These are phyloP conservation scores for Saccharomycopsis olivae DNA, from an alignment of 805 yeast species.

Conservation along the genomic window DNA sequence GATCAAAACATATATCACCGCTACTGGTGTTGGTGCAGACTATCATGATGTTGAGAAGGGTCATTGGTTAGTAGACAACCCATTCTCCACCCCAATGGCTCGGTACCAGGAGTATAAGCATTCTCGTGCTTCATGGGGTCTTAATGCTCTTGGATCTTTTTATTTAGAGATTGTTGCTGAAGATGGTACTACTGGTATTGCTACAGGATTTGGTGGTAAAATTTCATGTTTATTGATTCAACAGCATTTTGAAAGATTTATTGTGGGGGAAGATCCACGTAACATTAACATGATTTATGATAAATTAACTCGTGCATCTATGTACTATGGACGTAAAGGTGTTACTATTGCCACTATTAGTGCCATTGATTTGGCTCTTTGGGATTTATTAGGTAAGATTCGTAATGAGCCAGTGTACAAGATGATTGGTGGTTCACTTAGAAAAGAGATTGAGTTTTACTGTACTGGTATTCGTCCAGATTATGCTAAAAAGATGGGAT, in stretches of 20 bases:
- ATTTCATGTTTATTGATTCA: slow-evolving; percentile 38
- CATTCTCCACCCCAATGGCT: slow-evolving; percentile 40
- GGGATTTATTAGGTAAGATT: slow-evolving; percentile 41
- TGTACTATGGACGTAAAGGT: slow-evolving; percentile 44
- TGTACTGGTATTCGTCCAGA: slow-evolving; percentile 39
- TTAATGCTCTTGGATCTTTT: slow-evolving; percentile 40
- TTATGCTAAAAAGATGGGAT: slow-evolving; percentile 39
- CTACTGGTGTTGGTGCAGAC: slow-evolving; percentile 40
- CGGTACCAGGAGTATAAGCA: slow-evolving; percentile 34
- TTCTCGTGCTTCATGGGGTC: slow-evolving; percentile 39
- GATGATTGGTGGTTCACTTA: slow-evolving; percentile 41
- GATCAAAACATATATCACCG: slow-evolving; percentile 33
- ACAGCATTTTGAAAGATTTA: slow-evolving; percentile 36
- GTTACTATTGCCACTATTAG: slow-evolving; percentile 36
- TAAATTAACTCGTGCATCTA: slow-evolving; percentile 37
- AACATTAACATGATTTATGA: slow-evolving; percentile 37
- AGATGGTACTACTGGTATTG: slow-evolving; percentile 40
- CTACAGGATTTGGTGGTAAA: slow-evolving; percentile 45
- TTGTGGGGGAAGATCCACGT: slow-evolving; percentile 38
- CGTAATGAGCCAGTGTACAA: slow-evolving; percentile 42
- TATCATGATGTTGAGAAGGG: slow-evolving; percentile 39
- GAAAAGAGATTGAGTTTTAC: slow-evolving; percentile 35
- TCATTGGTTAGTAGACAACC: slow-evolving; percentile 39
- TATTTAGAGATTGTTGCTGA: slow-evolving; percentile 38
- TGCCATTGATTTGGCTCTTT: slow-evolving; percentile 38